Evolutionary conservation across 371 early-diverging fungal species (phyloP), one percentile per base, ranked within the genome.

Genomic region (Mortierella sp.): DNA sequence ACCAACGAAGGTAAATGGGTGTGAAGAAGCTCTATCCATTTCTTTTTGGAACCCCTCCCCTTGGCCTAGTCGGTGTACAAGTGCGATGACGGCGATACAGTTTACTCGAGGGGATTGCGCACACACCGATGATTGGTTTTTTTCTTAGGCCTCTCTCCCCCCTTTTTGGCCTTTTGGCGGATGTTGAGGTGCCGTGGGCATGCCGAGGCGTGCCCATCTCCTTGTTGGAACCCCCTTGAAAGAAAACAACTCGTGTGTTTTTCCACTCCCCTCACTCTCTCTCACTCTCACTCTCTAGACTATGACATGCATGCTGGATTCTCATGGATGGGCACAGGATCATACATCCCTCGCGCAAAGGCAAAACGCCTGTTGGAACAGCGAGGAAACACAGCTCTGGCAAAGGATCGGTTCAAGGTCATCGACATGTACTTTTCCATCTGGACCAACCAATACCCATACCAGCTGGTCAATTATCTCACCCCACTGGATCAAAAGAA

Each of bases 401-500:
- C 64, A 1, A 87, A 85, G 63, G 84, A 85, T 19, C 79, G 81
- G 25, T 65, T 86, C 24, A 78, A 80, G 24, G 70, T 83, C 53
- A 83, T 85, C 25, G 90, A 89, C 43, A 80, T 81, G 63, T 89
- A 86, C 60, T 89, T 89, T 63, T 79, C 86, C 19, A 79, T 89
- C 24, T 89, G 88, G 88, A 85, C 83, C 31, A 89, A 89, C 51
- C 88, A 88, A 48, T 89, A 87, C 54, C 90, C 90, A 14, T 89
- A 85, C 78, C 76, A 86, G 37, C 64, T 89, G 10, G 78, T 82
- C 48, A 85, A 85, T 54, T 83, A 85, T 1, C 76, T 86, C 16
- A 82, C 68, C 8, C 80, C 82, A 4, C 54, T 82, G 52, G 80
- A 81, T 28, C 81, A 80, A 40, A 71, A 65, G 54, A 72, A 68